Conservation (phyloP, 1,139 yeast species). For the Kluyveromyces sp. region DNA sequence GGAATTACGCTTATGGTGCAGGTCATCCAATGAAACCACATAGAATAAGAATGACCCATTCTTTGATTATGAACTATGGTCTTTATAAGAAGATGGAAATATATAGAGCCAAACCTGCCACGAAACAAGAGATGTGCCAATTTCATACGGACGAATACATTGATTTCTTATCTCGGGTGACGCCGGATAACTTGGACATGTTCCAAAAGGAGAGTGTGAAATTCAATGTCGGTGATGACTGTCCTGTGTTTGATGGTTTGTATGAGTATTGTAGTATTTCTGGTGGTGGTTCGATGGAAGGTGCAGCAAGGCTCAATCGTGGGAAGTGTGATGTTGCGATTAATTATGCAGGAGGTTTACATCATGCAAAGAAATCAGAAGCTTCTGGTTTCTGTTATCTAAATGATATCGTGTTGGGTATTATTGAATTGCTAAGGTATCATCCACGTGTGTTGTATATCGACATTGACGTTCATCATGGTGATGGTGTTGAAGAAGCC, state of each 20-base stretch:
- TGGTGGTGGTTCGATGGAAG: slow-evolving; percentile 97
- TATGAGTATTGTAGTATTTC: slow-evolving; percentile 91
- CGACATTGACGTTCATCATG: slow-evolving; percentile 95
- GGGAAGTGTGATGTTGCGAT: slow-evolving; percentile 95
- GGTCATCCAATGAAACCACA: slow-evolving; percentile 99
- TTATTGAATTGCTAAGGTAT: slow-evolving; percentile 77
- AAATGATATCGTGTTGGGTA: slow-evolving; percentile 84
- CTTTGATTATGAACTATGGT: slow-evolving; percentile 94
- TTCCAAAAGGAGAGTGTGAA: slow-evolving; percentile 89
- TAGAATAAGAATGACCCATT: slow-evolving; percentile 97
- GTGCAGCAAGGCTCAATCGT: slow-evolving; percentile 84
- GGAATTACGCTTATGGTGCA: slow-evolving; percentile 95
- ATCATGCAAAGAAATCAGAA: slow-evolving; percentile 92
- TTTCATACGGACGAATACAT: slow-evolving; percentile 97
- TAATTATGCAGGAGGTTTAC: slow-evolving; percentile 95
- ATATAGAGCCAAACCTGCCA: slow-evolving; percentile 94
- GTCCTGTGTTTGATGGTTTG: slow-evolving; percentile 94
- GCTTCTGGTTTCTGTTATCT: slow-evolving; percentile 95
- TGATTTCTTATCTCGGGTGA: slow-evolving; percentile 84
- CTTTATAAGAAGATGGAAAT: slow-evolving; percentile 95
- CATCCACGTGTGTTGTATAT: slow-evolving; percentile 94
- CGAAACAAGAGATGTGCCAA: slow-evolving; percentile 97
- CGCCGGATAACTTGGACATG: slow-evolving; percentile 89
- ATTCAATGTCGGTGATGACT: slow-evolving; percentile 95
- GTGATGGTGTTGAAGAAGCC: slow-evolving; percentile 98